These are phyloP conservation scores for Collybiopsis luxurians DNA, from an alignment of 768 basidiomycete genomes.

Conservation along the genomic window DNA sequence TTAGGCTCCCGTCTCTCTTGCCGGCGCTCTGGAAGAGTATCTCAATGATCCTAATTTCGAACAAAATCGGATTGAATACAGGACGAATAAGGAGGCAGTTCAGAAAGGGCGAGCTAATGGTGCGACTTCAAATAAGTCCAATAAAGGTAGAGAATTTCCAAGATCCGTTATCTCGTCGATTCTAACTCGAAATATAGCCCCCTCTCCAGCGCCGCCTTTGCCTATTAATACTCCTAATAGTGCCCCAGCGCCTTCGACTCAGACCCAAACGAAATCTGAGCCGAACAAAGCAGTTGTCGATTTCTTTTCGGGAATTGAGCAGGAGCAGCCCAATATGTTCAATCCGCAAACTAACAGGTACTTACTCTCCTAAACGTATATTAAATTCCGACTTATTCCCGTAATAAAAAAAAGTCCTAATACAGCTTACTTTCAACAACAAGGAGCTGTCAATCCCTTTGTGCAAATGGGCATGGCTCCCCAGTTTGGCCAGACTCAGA, in stretches of 20 bases:
- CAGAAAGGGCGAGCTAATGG: slow-evolving; percentile 36
- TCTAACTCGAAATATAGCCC: neutral
- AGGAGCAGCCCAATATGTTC: slow-evolving; percentile 71
- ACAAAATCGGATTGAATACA: slow-evolving; percentile 92
- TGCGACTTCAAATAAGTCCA: slow-evolving; percentile 1
- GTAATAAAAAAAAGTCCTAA: too few relatives aligned
- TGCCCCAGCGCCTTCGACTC: slow-evolving; percentile 18
- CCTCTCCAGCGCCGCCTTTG: slow-evolving; percentile 14
- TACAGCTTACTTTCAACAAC: slow-evolving; percentile 52
- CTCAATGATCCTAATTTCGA: slow-evolving; percentile 96
- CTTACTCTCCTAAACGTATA: neutral
- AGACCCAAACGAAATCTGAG: slow-evolving; percentile 27
- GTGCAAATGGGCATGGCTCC: slow-evolving; percentile 52
- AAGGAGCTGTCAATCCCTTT: slow-evolving; percentile 76
- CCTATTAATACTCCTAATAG: slow-evolving; percentile 10
- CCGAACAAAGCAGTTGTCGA: slow-evolving; percentile 59
- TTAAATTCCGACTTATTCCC: neutral
- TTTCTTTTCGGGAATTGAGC: slow-evolving; percentile 89
- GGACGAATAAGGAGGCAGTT: slow-evolving; percentile 66
- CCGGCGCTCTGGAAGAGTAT: slow-evolving; percentile 91
- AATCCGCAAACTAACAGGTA: slow-evolving; percentile 62
- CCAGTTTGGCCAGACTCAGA: slow-evolving; percentile 36
- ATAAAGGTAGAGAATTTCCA: neutral
- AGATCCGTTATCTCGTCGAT: too few relatives aligned
- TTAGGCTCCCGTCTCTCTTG: slow-evolving; percentile 94